Conservation (phyloP, 2,329 filamentous ascomycete genomes). For the Volutella citrinella region DNA sequence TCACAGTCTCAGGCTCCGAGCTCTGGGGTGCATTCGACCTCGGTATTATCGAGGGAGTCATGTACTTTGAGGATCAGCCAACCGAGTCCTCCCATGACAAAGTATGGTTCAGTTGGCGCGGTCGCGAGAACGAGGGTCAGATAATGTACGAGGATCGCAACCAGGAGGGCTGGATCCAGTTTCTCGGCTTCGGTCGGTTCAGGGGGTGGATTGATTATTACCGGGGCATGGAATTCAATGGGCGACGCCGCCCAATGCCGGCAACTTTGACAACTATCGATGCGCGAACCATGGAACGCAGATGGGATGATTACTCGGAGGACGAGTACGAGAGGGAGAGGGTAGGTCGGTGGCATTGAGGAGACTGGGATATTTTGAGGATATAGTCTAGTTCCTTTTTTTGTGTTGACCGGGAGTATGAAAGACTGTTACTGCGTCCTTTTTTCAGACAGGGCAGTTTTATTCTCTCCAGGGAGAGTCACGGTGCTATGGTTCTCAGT, state of each 20-base stretch:
- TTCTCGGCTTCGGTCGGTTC: conserved; percentile 36
- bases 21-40: conserved; percentile 48
- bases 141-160: conserved; percentile 25
- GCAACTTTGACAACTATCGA: conserved; percentile 29
- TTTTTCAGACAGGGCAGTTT: too few relatives aligned
- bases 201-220: conserved; percentile 28
- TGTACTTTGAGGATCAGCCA: conserved; percentile 38
- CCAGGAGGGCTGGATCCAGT: conserved; percentile 31
- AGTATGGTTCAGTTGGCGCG: conserved; percentile 35
- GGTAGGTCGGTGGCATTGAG: conserved; percentile 15
- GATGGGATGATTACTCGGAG: conserved; percentile 30
- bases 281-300: conserved; percentile 18
- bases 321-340: conserved; percentile 26
- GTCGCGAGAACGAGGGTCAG: conserved; percentile 27
- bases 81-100: conserved; percentile 25
- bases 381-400: too few relatives aligned
- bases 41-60: conserved; percentile 38
- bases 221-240: conserved; percentile 27
- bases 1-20: conserved; percentile 35
- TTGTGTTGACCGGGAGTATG: too few relatives aligned
- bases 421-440: too few relatives aligned
- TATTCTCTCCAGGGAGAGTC: too few relatives aligned
- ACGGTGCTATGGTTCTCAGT: too few relatives aligned
- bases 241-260: conserved; percentile 20
- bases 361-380: too few relatives aligned